Base-by-base conservation (phyloP, 1,284 basidiomycete species). In the Rhodofomes roseus region DNA sequence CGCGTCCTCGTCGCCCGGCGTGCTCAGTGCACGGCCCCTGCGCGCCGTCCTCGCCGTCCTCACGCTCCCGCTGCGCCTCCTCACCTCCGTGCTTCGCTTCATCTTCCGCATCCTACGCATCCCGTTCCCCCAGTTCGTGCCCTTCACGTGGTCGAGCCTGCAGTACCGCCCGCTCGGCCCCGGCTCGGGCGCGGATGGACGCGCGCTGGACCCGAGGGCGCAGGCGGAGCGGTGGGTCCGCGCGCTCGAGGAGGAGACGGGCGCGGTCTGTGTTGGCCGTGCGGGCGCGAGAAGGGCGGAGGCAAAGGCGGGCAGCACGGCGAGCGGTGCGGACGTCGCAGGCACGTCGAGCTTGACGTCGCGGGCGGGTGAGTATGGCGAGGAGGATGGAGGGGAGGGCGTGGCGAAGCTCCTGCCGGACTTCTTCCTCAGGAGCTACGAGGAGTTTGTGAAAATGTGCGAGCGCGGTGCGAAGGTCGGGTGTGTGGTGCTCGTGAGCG, bases 401-500 rank as follows among this genome's bases (percentile, higher is more conserved):
- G 68, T 46, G 56, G 46, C 63, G 54, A 84, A 81, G 64, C 63
- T 82, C 12, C 76, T 95, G 0, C 93, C 93, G 0, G 89, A 93
- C 61, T 95, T 97, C 76, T 86, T 81, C 55, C 72, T 90, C 4
- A 89, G 90, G 0, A 81, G 85, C n/a, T 98, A 98, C 70, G 92
- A 96, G 63, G 83, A 89, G 7, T 90, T 90, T 44, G 74, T 96
- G 61, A 81, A 83, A 52, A 70, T 73, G 18, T 90, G 92, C 60
- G 67, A 93, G 70, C 82, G 79, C 55, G 88, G 96, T 51, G 77
- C 83, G 25, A 84, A 84, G 71, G 81, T 97, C 51, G 88, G 90
- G 0, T 90, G 92, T 66, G 83, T 96, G 1, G 75, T 98, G 1
- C 78, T 98, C n/a, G 87, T 95, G 53, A 94, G 92, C 67, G 86